Evolutionary conservation across 108 stramenopile species (phyloP).

Genomic region (Epithemia pelagica): DNA sequence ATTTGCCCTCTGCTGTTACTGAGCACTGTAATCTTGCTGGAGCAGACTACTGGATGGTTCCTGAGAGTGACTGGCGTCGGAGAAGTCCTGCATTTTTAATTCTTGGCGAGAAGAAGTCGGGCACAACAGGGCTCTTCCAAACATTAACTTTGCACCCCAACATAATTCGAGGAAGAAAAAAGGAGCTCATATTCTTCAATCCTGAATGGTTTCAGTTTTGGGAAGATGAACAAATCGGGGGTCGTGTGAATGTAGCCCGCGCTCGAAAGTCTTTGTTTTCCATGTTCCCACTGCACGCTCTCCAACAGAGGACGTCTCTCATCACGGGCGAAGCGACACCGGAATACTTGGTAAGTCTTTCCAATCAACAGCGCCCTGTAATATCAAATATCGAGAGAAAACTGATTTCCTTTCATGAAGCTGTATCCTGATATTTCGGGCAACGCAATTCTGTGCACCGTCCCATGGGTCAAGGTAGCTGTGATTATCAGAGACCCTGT

Average conservation of each 20-base stretch:
- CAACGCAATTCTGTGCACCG: slow-evolving; percentile 17
- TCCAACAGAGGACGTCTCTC: not conserved
- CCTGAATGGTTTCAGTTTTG: slow-evolving; percentile 2
- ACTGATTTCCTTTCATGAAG: too few relatives aligned
- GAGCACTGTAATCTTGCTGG: not conserved
- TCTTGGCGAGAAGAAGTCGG: slow-evolving; percentile 81
- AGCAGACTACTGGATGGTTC: not conserved
- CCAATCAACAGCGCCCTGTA: not conserved
- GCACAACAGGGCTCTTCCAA: slow-evolving; percentile 83
- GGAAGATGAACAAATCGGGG: not conserved
- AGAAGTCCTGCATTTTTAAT: slow-evolving; percentile 50
- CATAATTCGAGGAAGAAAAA: slow-evolving; percentile 40
- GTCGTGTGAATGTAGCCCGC: not conserved
- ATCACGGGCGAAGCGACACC: slow-evolving; percentile 20
- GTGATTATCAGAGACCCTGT: slow-evolving; percentile 68
- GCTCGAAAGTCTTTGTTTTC: not conserved
- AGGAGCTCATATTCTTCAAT: slow-evolving; percentile 67
- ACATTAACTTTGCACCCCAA: slow-evolving; percentile 71
- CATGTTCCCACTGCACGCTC: not conserved
- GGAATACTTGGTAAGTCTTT: slow-evolving; percentile 16
- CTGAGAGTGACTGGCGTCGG: not conserved
- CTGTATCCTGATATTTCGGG: slow-evolving; percentile 10
- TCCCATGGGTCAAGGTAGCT: slow-evolving; percentile 43
- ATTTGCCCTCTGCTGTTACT: not conserved
- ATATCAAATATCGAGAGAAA: too few relatives aligned